These are phyloP conservation scores for Clonostachys sp. DNA, from an alignment of 2,329 filamentous ascomycete species.

Conservation along the genomic window DNA sequence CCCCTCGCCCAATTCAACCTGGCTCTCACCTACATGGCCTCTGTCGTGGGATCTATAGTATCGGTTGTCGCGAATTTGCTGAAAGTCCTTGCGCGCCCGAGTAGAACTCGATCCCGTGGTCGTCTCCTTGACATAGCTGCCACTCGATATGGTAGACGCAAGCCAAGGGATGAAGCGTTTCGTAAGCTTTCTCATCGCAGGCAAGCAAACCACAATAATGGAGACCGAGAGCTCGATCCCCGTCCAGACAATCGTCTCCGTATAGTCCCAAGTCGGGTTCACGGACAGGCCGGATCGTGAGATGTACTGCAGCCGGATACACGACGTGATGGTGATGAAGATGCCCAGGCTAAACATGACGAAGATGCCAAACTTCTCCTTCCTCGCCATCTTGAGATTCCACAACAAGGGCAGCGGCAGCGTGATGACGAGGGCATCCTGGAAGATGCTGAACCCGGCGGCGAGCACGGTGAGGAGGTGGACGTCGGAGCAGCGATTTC, in stretches of 20 bases:
- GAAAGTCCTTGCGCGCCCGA: no score
- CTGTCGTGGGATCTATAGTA: background rate
- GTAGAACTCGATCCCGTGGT: no score
- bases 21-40: constrained; percentile 12
- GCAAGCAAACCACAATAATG: constrained; percentile 34
- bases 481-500: constrained; percentile 10
- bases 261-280: constrained; percentile 36
- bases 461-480: constrained; percentile 30
- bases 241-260: constrained; percentile 33
- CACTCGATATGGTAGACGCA: background rate
- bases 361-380: constrained; percentile 16
- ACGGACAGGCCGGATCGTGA: constrained; percentile 20
- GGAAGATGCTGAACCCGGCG: constrained; percentile 33
- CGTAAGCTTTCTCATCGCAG: constrained; percentile 26
- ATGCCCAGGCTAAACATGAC: constrained; percentile 8
- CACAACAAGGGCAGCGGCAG: constrained; percentile 26
- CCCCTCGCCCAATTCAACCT: constrained; percentile 6
- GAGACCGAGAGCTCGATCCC: constrained; percentile 34
- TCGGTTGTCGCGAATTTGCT: background rate
- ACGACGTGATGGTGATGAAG: constrained; percentile 5
- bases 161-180: constrained; percentile 2
- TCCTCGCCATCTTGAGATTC: constrained; percentile 7
- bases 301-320: constrained; percentile 19
- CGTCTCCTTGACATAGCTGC: constrained; percentile 1
- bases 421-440: constrained; percentile 19